These are phyloP conservation scores for Daldinia vernicosa DNA, from an alignment of 495 filamentous ascomycete species.

Conservation along the genomic window DNA sequence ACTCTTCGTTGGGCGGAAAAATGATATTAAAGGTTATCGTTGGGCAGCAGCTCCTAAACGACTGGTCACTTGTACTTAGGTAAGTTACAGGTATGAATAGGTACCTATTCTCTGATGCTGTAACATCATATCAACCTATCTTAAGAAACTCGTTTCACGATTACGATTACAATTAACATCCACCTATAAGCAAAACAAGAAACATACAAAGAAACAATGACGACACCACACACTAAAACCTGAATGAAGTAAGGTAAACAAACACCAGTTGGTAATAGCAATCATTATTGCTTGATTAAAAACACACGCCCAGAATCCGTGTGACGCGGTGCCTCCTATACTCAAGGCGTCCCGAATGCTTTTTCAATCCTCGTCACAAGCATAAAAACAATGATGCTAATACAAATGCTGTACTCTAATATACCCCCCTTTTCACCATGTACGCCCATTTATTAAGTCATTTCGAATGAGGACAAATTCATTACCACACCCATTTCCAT, in stretches of 20 bases:
- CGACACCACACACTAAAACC: neutral
- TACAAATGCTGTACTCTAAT: conserved; percentile 34
- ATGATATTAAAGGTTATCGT: neutral
- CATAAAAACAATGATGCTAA: conserved; percentile 21
- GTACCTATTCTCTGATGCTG: too few relatives aligned
- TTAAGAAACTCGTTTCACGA: neutral
- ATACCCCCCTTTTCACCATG: conserved; percentile 9
- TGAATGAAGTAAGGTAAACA: neutral
- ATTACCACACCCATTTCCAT: neutral
- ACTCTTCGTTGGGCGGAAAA: conserved; percentile 17
- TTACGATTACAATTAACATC: neutral
- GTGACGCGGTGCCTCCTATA: conserved; percentile 12
- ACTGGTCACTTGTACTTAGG: too few relatives aligned
- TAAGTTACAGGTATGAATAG: too few relatives aligned
- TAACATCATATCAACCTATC: too few relatives aligned
- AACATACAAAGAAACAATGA: neutral
- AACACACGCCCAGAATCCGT: neutral
- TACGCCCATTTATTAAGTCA: conserved; percentile 6
- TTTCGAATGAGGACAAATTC: conserved; percentile 2
- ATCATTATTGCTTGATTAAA: conserved; percentile 7
- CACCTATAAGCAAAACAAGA: too few relatives aligned
- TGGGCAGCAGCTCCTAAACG: conserved; percentile 9
- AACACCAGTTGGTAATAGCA: neutral
- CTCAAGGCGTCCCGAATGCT: conserved; percentile 15
- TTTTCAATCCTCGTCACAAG: neutral